These are phyloP conservation scores for Noccaea bulbosa DNA, from an alignment of 345 rosid genomes.

Conservation along the genomic window DNA sequence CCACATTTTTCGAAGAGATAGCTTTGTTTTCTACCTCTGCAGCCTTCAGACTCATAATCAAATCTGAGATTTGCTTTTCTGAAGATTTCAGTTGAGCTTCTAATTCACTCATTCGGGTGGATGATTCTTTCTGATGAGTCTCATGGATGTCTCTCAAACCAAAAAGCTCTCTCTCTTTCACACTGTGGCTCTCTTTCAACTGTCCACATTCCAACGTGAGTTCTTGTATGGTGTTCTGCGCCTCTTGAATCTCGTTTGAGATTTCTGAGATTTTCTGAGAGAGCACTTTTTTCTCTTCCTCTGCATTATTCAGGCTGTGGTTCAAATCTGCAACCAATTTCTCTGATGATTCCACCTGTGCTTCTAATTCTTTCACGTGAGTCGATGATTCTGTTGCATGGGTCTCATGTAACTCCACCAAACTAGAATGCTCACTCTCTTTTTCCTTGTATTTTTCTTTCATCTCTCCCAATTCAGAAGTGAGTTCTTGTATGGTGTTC, in stretches of 20 bases:
- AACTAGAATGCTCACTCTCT: conserved; percentile 58
- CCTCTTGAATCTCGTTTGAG: conserved; percentile 57
- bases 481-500: conserved; percentile 46
- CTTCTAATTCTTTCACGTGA: conserved; percentile 34
- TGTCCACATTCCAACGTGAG: conserved; percentile 51
- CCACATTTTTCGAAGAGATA: conserved; percentile 53
- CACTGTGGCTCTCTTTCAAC: conserved; percentile 51
- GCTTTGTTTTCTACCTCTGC: conserved; percentile 59
- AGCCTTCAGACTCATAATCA: conserved; percentile 47
- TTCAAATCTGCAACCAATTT: conserved; percentile 52
- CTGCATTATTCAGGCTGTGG: conserved; percentile 46
- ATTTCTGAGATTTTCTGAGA: conserved; percentile 51
- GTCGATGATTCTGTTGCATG: conserved; percentile 55
- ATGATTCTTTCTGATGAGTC: conserved; percentile 59
- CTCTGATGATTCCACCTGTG: conserved; percentile 58
- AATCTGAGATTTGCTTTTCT: conserved; percentile 53
- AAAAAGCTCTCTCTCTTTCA: conserved; percentile 61
- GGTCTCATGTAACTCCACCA: conserved; percentile 53
- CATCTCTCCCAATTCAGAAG: conserved; percentile 49
- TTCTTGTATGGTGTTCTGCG: conserved; percentile 49
- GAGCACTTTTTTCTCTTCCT: conserved; percentile 62
- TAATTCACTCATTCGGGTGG: conserved; percentile 41
- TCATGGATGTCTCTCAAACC: conserved; percentile 52
- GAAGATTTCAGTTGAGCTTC: conserved; percentile 54
- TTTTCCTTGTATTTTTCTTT: conserved; percentile 62